Evolutionary conservation across 768 basidiomycete species (phyloP).

Genomic region (Daedalea quercina): DNA sequence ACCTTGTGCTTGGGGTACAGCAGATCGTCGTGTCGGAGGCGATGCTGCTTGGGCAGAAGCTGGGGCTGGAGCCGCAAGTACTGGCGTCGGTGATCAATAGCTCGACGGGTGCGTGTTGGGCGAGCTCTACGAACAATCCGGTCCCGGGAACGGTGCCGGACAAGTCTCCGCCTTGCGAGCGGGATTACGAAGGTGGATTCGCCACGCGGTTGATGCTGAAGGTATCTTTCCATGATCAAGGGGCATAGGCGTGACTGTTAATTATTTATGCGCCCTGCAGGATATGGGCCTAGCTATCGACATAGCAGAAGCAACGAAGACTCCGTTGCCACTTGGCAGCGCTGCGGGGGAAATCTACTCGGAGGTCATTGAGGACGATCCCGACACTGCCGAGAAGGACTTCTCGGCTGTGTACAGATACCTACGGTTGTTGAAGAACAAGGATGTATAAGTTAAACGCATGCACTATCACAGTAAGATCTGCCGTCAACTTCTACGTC

Average conservation of each 20-base stretch:
- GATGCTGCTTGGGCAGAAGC: slow-evolving; percentile 77
- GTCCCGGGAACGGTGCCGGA: slow-evolving; percentile 67
- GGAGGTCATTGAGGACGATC: slow-evolving; percentile 42
- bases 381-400: slow-evolving; percentile 62
- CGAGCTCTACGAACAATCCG: slow-evolving; percentile 82
- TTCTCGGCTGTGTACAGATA: slow-evolving; percentile 78
- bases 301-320: slow-evolving; percentile 43
- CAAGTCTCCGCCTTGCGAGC: slow-evolving; percentile 76
- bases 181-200: slow-evolving; percentile 82
- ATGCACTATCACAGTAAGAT: too few relatives aligned
- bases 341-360: slow-evolving; percentile 60
- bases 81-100: slow-evolving; percentile 82
- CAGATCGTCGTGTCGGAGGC: slow-evolving; percentile 86
- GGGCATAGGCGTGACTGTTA: neutral
- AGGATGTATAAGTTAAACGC: neutral
- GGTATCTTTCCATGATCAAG: slow-evolving; percentile 32
- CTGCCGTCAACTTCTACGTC: too few relatives aligned
- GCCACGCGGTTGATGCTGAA: slow-evolving; percentile 81
- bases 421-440: slow-evolving; percentile 30
- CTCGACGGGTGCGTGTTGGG: slow-evolving; percentile 80
- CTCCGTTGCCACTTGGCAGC: slow-evolving; percentile 58
- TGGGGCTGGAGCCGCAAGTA: slow-evolving; percentile 73
- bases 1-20: slow-evolving; percentile 45
- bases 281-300: slow-evolving; percentile 79
- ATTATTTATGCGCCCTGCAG: slow-evolving; percentile 29